A percentile compares a stretch with the other conserved stretches of the same genome.
Conservation (phyloP, 1,139 yeast species). For the Geotrichum histeridarum region DNA sequence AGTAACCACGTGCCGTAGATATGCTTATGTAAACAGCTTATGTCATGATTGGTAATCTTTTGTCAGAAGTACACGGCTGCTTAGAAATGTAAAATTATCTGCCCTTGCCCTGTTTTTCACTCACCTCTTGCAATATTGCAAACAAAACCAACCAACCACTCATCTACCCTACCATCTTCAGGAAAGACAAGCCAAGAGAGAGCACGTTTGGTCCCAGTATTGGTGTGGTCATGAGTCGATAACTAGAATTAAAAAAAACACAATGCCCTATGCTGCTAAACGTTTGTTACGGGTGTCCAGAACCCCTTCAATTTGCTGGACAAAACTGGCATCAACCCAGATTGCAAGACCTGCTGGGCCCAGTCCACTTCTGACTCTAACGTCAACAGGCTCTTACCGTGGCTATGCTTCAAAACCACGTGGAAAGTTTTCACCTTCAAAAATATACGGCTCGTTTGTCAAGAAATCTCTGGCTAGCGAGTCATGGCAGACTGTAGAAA, state of each 20-base stretch:
- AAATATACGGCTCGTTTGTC: slow-evolving; percentile 14
- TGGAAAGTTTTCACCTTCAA: slow-evolving; percentile 12
- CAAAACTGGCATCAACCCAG: not conserved
- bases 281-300: slow-evolving; percentile 1
- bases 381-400: not conserved
- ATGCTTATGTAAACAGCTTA: not conserved
- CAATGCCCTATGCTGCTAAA: slow-evolving; percentile 7
- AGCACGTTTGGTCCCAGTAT: not conserved
- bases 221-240: not conserved
- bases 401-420: slow-evolving; percentile 9
- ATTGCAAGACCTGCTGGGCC: not conserved
- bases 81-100: too few relatives aligned
- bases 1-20: not conserved
- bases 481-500: slow-evolving; percentile 15
- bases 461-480: slow-evolving; percentile 18
- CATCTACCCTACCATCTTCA: too few relatives aligned
- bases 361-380: not conserved
- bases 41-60: not conserved
- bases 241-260: not conserved
- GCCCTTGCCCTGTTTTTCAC: not conserved
- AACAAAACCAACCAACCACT: too few relatives aligned
- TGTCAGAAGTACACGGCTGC: not conserved
- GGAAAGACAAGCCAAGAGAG: too few relatives aligned
- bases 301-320: not conserved
- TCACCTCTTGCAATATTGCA: too few relatives aligned